Evolutionary conservation across 2,329 filamentous ascomycete genomes (phyloP).

Genomic region (Hymenoscyphus occultus): DNA sequence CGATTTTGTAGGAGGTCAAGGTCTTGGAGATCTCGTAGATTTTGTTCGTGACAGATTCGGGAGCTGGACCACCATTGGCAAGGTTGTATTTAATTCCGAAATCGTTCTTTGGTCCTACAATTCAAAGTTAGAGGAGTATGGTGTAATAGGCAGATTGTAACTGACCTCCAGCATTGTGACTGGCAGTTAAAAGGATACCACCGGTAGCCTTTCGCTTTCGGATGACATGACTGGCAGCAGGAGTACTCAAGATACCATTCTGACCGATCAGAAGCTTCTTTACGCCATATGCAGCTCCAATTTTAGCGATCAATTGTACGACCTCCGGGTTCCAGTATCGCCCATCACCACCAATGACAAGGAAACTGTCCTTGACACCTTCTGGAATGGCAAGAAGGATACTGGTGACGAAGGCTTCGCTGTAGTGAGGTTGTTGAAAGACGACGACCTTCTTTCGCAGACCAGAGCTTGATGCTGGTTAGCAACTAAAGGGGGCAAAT

Average conservation of each 20-base stretch:
- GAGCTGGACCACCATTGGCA: constrained; percentile 90
- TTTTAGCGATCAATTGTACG: constrained; percentile 95
- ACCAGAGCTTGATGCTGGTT: constrained; percentile 66
- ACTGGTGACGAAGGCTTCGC: constrained; percentile 90
- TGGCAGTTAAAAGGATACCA: constrained; percentile 93
- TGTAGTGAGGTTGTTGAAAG: constrained; percentile 94
- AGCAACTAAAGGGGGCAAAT: constrained; percentile 26
- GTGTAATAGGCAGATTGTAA: constrained; percentile 6
- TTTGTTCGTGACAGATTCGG: constrained; percentile 96
- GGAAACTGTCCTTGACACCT: constrained; percentile 74
- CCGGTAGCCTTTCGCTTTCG: constrained; percentile 92
- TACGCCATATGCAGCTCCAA: constrained; percentile 92
- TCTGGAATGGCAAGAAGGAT: constrained; percentile 96
- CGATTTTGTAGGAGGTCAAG: constrained; percentile 87
- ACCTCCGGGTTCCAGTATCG: constrained; percentile 97
- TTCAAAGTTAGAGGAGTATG: constrained; percentile 13
- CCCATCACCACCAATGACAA: constrained; percentile 96
- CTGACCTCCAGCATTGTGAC: constrained; percentile 93
- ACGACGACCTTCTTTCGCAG: constrained; percentile 98
- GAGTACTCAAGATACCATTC: constrained; percentile 93
- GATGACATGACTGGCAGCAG: constrained; percentile 93
- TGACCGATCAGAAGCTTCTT: constrained; percentile 98
- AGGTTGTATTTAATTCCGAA: constrained; percentile 99
- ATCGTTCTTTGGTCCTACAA: constrained; percentile 79
- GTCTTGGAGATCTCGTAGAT: constrained; percentile 91